A percentile compares a stretch with the other conserved stretches of the same genome.
phyloP scores from a whole-genome alignment of 441 rosid genomes.

The Arabidopsis lyrata region DNA sequence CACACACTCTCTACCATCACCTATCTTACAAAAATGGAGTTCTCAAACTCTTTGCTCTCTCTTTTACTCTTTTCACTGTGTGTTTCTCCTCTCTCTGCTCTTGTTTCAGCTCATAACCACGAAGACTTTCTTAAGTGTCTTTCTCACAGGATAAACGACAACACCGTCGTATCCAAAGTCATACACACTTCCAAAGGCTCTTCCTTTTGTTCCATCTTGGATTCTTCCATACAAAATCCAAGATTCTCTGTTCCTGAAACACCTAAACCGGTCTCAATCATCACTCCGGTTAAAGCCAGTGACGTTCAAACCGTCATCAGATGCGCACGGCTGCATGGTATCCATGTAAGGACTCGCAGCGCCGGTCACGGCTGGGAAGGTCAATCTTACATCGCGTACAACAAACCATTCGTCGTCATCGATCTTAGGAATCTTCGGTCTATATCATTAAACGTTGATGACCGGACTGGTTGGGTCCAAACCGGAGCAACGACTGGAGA shows the following conservation, averaged over 20 bases:
- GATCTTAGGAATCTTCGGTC: constrained; percentile 60
- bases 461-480: constrained; percentile 64
- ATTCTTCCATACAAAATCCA: constrained; percentile 57
- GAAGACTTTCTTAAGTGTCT: constrained; percentile 44
- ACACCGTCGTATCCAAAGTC: constrained; percentile 47
- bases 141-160: constrained; percentile 19
- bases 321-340: constrained; percentile 48
- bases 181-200: constrained; percentile 51
- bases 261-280: constrained; percentile 55
- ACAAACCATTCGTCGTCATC: constrained; percentile 53
- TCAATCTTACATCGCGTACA: constrained; percentile 50
- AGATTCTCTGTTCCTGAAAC: constrained; percentile 49
- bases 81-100: constrained; percentile 7
- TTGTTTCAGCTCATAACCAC: constrained; percentile 24
- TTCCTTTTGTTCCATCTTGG: constrained; percentile 44
- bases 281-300: constrained; percentile 61
- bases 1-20: neutral
- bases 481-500: constrained; percentile 70
- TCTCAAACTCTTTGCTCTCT: neutral
- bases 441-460: constrained; percentile 47
- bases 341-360: constrained; percentile 61
- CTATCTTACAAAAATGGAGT: constrained; percentile 14
- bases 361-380: constrained; percentile 80
- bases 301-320: constrained; percentile 57
- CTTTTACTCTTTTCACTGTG: constrained; percentile 20